A percentile compares a stretch with the other conserved stretches of the same genome.
Conservation (phyloP, 1,284 basidiomycete species). For the Sphaerobolus stellatus region DNA sequence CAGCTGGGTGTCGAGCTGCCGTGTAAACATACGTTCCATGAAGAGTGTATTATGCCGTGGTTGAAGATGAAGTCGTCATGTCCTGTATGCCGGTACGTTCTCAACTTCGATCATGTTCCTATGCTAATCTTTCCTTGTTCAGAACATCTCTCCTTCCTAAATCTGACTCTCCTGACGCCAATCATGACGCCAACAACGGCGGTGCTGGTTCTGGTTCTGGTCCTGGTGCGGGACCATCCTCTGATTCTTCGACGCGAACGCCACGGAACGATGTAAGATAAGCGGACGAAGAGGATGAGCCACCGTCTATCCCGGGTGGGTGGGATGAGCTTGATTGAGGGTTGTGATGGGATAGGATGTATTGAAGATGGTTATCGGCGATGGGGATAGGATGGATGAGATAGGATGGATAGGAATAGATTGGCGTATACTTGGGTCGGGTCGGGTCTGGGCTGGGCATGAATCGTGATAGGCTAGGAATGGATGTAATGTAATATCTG, state of each 20-base stretch:
- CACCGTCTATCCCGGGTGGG: conserved; percentile 10
- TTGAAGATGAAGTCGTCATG: conserved; percentile 81
- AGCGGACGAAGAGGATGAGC: too few species aligned
- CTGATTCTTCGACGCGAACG: not conserved
- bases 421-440: too few species aligned
- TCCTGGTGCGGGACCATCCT: not conserved
- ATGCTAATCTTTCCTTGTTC: not conserved
- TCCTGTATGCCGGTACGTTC: conserved; percentile 75
- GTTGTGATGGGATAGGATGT: too few species aligned
- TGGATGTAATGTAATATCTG: too few species aligned
- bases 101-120: not conserved
- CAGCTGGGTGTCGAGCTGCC: conserved; percentile 69
- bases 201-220: not conserved
- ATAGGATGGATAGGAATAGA: too few species aligned
- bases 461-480: too few species aligned
- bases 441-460: too few species aligned
- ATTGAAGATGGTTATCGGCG: too few species aligned
- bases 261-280: too few species aligned
- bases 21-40: conserved; percentile 80
- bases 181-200: not conserved
- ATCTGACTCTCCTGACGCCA: too few species aligned
- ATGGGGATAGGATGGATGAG: too few species aligned
- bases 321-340: conserved; percentile 13
- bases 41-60: conserved; percentile 80
- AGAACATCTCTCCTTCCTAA: conserved; percentile 12